phyloP scores from a whole-genome alignment of 1,284 basidiomycete species.

The Cutaneotrichosporon spelunceum region DNA sequence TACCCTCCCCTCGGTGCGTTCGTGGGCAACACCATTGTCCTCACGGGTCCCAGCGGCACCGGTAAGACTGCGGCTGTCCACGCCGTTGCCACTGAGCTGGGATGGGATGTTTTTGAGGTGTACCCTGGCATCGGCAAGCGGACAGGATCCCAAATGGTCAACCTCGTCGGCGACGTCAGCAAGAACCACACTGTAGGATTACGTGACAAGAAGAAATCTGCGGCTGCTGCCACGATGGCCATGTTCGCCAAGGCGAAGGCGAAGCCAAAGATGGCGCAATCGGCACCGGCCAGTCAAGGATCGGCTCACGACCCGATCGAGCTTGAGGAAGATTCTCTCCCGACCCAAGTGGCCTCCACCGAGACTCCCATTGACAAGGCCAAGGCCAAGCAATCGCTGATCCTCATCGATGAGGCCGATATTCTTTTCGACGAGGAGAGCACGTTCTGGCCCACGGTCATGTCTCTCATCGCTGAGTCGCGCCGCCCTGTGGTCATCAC shows the following conservation, averaged over 20 bases:
- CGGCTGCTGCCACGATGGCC: conserved; percentile 5
- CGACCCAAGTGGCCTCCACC: not conserved
- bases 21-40: conserved; percentile 78
- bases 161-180: conserved; percentile 85
- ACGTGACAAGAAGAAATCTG: conserved; percentile 16
- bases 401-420: conserved; percentile 96
- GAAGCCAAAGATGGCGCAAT: not conserved
- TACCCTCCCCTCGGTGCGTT: conserved; percentile 34
- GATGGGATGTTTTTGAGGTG: conserved; percentile 95
- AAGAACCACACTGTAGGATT: conserved; percentile 74
- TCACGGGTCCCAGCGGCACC: conserved; percentile 74
- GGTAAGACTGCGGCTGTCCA: conserved; percentile 93
- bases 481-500: conserved; percentile 83
- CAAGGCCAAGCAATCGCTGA: conserved; percentile 68
- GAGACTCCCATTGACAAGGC: not conserved
- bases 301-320: conserved; percentile 33
- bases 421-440: conserved; percentile 84
- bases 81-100: conserved; percentile 86
- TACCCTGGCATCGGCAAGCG: conserved; percentile 91
- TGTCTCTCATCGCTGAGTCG: conserved; percentile 73
- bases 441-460: conserved; percentile 85
- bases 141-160: conserved; percentile 71
- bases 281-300: conserved; percentile 18
- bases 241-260: conserved; percentile 12
- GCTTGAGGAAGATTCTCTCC: conserved; percentile 18